Conservation (phyloP, 805 yeast genomes). For the Wickerhamomyces hampshirensis region DNA sequence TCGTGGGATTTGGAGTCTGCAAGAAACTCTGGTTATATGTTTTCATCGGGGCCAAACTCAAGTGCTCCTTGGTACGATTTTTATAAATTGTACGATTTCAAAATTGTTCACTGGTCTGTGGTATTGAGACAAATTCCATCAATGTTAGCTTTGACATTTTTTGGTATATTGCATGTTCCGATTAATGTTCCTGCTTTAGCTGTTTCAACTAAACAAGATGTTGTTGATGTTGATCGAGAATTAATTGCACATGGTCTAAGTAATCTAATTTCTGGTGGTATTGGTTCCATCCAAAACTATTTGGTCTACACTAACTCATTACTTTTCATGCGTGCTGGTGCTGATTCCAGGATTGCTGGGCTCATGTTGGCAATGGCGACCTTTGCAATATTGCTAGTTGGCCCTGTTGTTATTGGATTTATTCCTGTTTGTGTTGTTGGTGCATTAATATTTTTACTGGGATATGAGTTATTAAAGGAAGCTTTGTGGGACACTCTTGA, state of each 20-base stretch:
- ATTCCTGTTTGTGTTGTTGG: slow-evolving; percentile 98
- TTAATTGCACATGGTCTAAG: slow-evolving; percentile 93
- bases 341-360: slow-evolving; percentile 85
- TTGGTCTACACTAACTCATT: slow-evolving; percentile 93
- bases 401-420: slow-evolving; percentile 88
- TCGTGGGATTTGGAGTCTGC: slow-evolving; percentile 55
- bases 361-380: slow-evolving; percentile 84
- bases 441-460: slow-evolving; percentile 80
- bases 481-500: slow-evolving; percentile 83
- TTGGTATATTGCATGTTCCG: slow-evolving; percentile 94
- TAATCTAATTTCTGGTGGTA: slow-evolving; percentile 74
- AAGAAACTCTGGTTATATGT: slow-evolving; percentile 81
- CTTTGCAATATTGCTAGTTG: slow-evolving; percentile 71
- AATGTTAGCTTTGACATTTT: slow-evolving; percentile 92
- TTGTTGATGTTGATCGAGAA: slow-evolving; percentile 86
- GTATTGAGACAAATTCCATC: slow-evolving; percentile 74
- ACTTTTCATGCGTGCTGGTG: slow-evolving; percentile 90
- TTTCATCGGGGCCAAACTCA: slow-evolving; percentile 31
- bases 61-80: slow-evolving; percentile 89
- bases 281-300: slow-evolving; percentile 91
- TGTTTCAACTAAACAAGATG: slow-evolving; percentile 78
- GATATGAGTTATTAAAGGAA: slow-evolving; percentile 85
- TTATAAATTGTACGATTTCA: slow-evolving; percentile 67
- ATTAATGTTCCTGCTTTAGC: slow-evolving; percentile 97
- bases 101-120: slow-evolving; percentile 68